phyloP scores from a whole-genome alignment of 768 basidiomycete genomes.

The Calocybe cyanea region DNA sequence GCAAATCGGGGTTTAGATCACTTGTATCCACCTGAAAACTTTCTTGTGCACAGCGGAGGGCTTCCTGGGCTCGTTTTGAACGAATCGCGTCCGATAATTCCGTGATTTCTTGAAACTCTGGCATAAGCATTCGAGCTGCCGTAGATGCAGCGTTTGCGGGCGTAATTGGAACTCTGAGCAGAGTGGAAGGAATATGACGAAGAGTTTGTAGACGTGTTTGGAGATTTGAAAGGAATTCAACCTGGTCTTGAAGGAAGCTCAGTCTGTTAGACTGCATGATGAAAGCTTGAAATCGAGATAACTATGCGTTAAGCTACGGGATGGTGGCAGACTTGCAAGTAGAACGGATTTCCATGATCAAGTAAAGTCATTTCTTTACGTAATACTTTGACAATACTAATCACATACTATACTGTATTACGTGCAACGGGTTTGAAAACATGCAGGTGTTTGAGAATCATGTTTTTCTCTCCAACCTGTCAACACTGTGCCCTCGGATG shows the following conservation, averaged over 20 bases:
- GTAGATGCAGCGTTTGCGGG: constrained; percentile 14
- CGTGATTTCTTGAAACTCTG: constrained; percentile 44
- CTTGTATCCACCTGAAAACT: constrained; percentile 52
- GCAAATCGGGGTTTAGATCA: constrained; percentile 40
- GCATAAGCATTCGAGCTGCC: constrained; percentile 22
- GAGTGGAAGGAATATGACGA: constrained; percentile 41
- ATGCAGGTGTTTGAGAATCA: no score
- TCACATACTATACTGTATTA: no score
- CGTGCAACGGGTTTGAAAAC: no score
- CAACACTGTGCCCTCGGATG: no score
- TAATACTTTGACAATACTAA: no score
- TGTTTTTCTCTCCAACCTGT: no score
- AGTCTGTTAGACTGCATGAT: constrained; percentile 14
- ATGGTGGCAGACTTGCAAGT: no score
- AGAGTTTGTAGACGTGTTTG: constrained; percentile 39
- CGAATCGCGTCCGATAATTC: constrained; percentile 44
- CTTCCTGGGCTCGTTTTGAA: constrained; percentile 54
- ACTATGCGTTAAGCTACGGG: no score
- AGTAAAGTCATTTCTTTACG: no score
- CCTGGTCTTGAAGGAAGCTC: constrained; percentile 32
- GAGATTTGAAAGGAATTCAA: constrained; percentile 44
- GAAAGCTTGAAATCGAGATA: not conserved
- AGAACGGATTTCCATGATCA: no score
- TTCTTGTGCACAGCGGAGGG: constrained; percentile 48
- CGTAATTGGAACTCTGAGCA: constrained; percentile 36